Evolutionary conservation across 495 filamentous ascomycete genomes (phyloP), one percentile per base, ranked within the genome.

Genomic region (Sabuloglossum arenarium): DNA sequence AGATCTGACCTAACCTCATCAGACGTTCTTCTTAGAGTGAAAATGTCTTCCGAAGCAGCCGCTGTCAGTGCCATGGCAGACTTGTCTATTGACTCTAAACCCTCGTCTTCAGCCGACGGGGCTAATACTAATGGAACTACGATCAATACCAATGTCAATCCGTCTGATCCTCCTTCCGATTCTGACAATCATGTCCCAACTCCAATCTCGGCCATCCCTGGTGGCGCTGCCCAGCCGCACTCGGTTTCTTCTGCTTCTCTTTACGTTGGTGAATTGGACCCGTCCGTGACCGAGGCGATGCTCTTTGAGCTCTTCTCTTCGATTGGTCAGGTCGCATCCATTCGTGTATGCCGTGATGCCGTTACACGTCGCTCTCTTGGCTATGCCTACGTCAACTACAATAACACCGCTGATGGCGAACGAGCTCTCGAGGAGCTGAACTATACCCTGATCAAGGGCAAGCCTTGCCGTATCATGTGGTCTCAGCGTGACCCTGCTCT

Each of bases 391-490:
- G 91, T 99, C 70, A 99, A 99, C 78, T 99, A 97, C 80, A 99
- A 97, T 75, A 93, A 86, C 71, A 88, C 88, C 34, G 71, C 79
- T 58, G 93, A 99, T 67, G 91, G 91, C 63, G 91, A 99, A 77
- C 90, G 90, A 69, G 91, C 91, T 59, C 81, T 99, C 52, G 91
- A 99, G 73, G 91, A 99, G 72, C 80, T 99, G 59, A 99, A 99
- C 80, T 99, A 99, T 75, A 99, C 93, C 58, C 75, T 94, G 61
- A 97, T 99, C 77, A 97, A 97, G 80, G 87, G 87, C 64, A 88
- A 86, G 68, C 90, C 91, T 32, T 97, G 93, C 82, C 91, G 91
- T 70, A 99, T 99, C 78, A 99, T 99, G 91, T 99, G 91, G 91
- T 97, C 93, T 58, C 91, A 99, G 78, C 91, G 91, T 71, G 91